phyloP scores from a whole-genome alignment of 441 rosid species.

The Kokia cookei region DNA sequence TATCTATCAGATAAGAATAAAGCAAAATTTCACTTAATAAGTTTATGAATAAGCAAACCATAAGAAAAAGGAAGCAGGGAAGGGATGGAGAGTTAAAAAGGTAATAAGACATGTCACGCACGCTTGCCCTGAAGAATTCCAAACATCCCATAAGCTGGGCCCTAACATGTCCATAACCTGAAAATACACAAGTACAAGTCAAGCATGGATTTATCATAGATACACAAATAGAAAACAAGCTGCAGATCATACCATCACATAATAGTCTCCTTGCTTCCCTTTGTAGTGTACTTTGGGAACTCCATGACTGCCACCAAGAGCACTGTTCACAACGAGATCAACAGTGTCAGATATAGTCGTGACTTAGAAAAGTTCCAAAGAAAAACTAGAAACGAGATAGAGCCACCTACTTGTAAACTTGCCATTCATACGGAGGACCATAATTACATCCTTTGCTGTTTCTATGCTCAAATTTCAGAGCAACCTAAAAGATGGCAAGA shows the following conservation, averaged over 20 bases:
- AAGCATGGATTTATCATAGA: not conserved
- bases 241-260: conserved; percentile 66
- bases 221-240: conserved; percentile 9
- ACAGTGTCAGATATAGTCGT: not conserved
- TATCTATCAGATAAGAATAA: not conserved
- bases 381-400: not conserved
- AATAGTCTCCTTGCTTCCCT: conserved; percentile 97
- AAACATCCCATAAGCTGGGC: conserved; percentile 98
- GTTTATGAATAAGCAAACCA: not conserved
- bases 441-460: conserved; percentile 97
- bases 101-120: conserved; percentile 33
- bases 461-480: conserved; percentile 93
- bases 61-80: not conserved
- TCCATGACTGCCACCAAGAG: conserved; percentile 97
- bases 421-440: conserved; percentile 99
- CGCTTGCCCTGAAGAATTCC: conserved; percentile 99
- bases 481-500: conserved; percentile 49
- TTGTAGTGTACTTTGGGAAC: conserved; percentile 93
- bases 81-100: not conserved
- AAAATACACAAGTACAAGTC: conserved; percentile 10
- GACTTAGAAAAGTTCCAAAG: not conserved
- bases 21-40: not conserved
- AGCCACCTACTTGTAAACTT: conserved; percentile 81
- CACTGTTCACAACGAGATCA: conserved; percentile 39
- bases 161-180: conserved; percentile 99